Evolutionary conservation across 2,329 filamentous ascomycete genomes (phyloP), one percentile per base, ranked within the genome.

Genomic region (Volutella citrinella): DNA sequence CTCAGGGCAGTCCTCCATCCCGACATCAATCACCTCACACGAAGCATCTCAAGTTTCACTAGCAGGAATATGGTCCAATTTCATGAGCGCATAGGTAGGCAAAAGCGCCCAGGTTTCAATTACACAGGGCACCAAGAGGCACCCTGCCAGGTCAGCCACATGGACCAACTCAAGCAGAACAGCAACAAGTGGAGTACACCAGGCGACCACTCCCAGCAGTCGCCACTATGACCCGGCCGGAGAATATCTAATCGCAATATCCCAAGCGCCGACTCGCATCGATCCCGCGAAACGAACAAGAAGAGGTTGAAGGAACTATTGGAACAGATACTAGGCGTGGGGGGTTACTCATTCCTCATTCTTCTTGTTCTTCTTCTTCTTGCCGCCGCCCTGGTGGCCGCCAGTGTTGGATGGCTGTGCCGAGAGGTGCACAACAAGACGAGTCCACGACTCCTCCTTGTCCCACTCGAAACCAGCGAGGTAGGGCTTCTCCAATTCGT

Each of bases 401-500:
- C 64, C 62, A 41, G 72, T 64, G 30, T 66, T 66, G 15, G 75
- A 74, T 42, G 78, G 79, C 51, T 84, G 76, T 64, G 81, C 82
- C 63, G 83, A 82, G 60, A 91, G 85, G 66, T 93, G 89, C 28
- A 96, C 89, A 54, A 94, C 72, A 56, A 97, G 76, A 46, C 80
- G 78, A 34, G 87, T 91, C 82, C 88, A 95, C 59, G 81, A 88
- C 66, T 95, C 87, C 52, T 95, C 85, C 62, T 84, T 87, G 67
- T 95, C 86, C 90, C 90, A 96, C 74, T 95, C 89, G 70, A 97
- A 96, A 49, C 91, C 91, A 55, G 83, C 83, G 50, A 97, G 82
- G 74, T 90, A 88, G 46, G 90, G 87, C 48, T 78, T 74, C 36
- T 91, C 86, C 42, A 97, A 74, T 64, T 96, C 91, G 61, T 97